Evolutionary conservation across 2,329 filamentous ascomycete genomes (phyloP), one percentile per base, ranked within the genome.

Genomic region (Epichloe glyceriae): DNA sequence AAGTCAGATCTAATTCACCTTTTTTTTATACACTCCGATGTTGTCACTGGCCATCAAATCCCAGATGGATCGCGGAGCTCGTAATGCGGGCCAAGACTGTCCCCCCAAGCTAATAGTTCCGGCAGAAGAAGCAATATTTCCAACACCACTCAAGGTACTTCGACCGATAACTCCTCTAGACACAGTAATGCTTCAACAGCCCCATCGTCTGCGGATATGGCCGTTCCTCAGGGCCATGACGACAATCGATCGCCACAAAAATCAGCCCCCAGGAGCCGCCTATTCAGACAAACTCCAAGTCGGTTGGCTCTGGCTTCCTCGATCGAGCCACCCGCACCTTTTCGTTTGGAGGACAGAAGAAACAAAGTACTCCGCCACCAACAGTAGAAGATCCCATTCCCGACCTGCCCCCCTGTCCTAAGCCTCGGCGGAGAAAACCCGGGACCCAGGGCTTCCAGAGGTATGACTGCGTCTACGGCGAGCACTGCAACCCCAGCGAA

Each of bases 171-270:
- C 58, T 81, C 78, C 35, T 82, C 78, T 47, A 74, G 78, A 60
- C 75, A 81, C 61, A 81, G 78, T 63, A 79, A 79, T 64, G 74
- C 72, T 49, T 81, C 78, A n/a, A 81, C 78, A 38, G 70, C 78
- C 37, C 76, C 78, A 12, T 82, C 78, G 3, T 80, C 78, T 3
- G 72, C 76, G 48, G 77, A 70, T 46, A 55, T 64, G 35, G 52
- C 47, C 37, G 57, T 55, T 39, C 55, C 57, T 22, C 55, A 59
- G 20, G 60, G 51, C 38, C 54, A 62, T 46, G 64, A 67, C 19
- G 59, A 61, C 33, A 57, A 59, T 40, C 58, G 64, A 52, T 54
- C 51, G 14, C 50, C 52, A 6, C 49, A 50, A 64, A 58, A 76
- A 71, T 57, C 58, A 60, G 22, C 60, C 66, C 62, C 58, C 52